phyloP scores from a whole-genome alignment of 176 grass and related monocot species.

The Olyra latifolia region DNA sequence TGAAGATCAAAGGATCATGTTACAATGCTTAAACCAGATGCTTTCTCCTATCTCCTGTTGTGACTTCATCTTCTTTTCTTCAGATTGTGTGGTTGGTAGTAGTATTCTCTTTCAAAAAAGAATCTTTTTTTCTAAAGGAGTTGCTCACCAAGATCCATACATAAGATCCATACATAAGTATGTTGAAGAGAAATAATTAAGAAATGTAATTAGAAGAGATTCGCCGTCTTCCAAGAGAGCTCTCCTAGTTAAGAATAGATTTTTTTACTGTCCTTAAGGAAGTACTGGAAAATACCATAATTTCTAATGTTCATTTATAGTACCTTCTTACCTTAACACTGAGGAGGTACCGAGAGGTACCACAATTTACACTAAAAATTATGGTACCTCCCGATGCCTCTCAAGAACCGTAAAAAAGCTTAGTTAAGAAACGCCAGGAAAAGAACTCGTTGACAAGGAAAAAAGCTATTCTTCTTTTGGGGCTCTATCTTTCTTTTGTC shows the following conservation, averaged over 20 bases:
- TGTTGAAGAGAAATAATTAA: background rate
- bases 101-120: constrained; percentile 19
- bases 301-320: too few species aligned
- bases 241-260: too few species aligned
- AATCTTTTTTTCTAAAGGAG: background rate
- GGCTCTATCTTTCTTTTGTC: constrained; percentile 3
- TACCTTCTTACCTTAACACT: too few species aligned
- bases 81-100: constrained; percentile 11
- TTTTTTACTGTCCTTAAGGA: too few species aligned
- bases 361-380: too few species aligned
- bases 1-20: constrained; percentile 12
- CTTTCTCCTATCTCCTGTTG: background rate
- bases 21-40: constrained; percentile 39
- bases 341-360: too few species aligned
- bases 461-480: background rate
- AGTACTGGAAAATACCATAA: too few species aligned
- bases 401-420: too few species aligned
- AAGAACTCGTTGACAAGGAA: background rate
- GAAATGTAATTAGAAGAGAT: background rate
- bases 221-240: background rate
- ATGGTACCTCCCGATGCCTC: too few species aligned
- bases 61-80: constrained; percentile 21
- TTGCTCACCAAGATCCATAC: constrained; percentile 16
- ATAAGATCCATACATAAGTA: background rate
- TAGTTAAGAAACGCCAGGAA: background rate